A percentile compares a stretch with the other conserved stretches of the same genome.
Evolutionary conservation across 352 stramenopile species (phyloP).

Genomic region (Phytophthora hibernalis): DNA sequence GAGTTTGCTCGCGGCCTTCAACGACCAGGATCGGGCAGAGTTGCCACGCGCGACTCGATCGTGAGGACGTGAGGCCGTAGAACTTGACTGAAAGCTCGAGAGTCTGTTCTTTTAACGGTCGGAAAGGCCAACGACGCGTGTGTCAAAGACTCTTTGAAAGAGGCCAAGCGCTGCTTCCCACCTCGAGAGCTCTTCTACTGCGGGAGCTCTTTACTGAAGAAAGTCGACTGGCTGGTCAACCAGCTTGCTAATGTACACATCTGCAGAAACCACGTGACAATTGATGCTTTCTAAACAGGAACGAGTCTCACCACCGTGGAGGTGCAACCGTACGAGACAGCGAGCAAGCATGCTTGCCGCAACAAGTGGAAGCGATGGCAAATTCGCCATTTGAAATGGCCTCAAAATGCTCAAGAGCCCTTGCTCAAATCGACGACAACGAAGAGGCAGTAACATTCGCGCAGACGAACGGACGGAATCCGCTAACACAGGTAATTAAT

Average conservation of each 20-base stretch:
- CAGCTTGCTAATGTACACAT: constrained; percentile 2
- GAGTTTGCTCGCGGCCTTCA: constrained; percentile 19
- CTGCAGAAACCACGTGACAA: neutral
- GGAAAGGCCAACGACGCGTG: neutral
- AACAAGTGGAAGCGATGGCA: neutral
- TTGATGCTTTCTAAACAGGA: constrained; percentile 1
- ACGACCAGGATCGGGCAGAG: constrained; percentile 7
- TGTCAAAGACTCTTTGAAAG: too few relatives aligned
- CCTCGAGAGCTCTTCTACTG: constrained; percentile 23
- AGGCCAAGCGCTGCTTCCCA: constrained; percentile 4
- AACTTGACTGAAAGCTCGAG: neutral
- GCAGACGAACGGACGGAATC: neutral
- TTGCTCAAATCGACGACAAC: constrained; percentile 23
- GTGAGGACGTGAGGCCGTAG: constrained; percentile 20
- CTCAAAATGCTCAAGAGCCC: neutral
- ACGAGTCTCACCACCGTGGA: neutral
- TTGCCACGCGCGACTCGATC: constrained; percentile 13
- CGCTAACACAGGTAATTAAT: neutral
- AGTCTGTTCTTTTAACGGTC: constrained; percentile 21
- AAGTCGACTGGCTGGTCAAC: constrained; percentile 21
- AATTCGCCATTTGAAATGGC: too few relatives aligned
- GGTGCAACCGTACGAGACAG: constrained; percentile 16
- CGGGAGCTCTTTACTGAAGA: constrained; percentile 23
- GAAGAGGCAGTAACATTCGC: neutral
- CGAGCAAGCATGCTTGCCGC: constrained; percentile 1